Evolutionary conservation across 371 early-diverging fungal genomes (phyloP), one percentile per base, ranked within the genome.

Genomic region (Chytridium lagenaria): DNA sequence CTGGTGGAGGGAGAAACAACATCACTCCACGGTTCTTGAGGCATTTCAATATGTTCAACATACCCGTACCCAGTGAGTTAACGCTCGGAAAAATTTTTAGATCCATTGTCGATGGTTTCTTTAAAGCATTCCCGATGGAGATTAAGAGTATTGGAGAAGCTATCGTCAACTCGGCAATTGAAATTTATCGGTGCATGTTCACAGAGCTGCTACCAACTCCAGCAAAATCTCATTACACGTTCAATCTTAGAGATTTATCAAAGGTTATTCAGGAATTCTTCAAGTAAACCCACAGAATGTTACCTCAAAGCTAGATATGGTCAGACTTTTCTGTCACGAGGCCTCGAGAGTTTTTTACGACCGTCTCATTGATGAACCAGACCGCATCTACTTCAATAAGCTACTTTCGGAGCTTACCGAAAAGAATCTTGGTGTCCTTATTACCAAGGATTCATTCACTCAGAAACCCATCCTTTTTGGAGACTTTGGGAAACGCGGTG

Each of bases 171-270:
- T 81, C 83, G 1, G 28, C 74, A 3, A 80, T 80, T 39, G 85
- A 85, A 67, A 74, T 85, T 19, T 85, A 82, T 59, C 75, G 79
- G 23, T 57, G 81, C 38, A 82, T 85, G 84, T 77, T 78, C 59
- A 77, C 70, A 15, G 84, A 85, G 63, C 72, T 85, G 36, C 72
- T 85, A 7, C 85, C 85, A 63, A 85, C 85, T 1, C 85, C 85
- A 23, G 83, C 84, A 59, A 85, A 85, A 70, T 81, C 82, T 15
- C 85, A 85, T 69, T 85, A 85, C 74, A 85, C 85, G 0, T 85
- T 85, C 73, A 85, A 85, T 68, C 52, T 84, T 34, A 70, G 85
- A 15, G 85, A 85, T 61, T 67, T 85, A 33, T 85, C 85, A 31
- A 85, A 83, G 71, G 82, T 83, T 22, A 73, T 83, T 70, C 82